Evolutionary conservation across 108 stramenopile species (phyloP).

Genomic region (Mayamaea pseudoterrestris): DNA sequence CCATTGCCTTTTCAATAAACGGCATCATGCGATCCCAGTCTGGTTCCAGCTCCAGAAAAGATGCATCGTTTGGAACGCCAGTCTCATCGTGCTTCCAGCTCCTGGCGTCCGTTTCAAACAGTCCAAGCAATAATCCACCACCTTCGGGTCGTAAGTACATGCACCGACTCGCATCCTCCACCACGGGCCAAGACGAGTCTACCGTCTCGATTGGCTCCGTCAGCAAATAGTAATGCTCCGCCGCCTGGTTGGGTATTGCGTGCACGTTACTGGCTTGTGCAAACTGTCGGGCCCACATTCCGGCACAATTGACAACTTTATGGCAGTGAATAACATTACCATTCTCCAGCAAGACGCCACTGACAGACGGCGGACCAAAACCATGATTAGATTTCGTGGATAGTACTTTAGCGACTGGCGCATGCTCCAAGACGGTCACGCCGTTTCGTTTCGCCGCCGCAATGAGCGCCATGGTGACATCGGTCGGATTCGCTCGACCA

Average conservation of each 20-base stretch:
- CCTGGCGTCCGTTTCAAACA: conserved; percentile 57
- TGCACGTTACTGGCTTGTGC: conserved; percentile 26
- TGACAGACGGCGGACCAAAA: conserved; percentile 12
- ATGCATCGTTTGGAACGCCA: conserved; percentile 33
- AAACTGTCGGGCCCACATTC: conserved; percentile 75
- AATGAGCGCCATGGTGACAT: conserved; percentile 55
- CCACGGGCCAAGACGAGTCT: conserved; percentile 67
- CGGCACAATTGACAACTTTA: conserved; percentile 62
- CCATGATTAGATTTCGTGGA: conserved; percentile 6
- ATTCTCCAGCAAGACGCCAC: conserved; percentile 22
- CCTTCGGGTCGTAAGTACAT: conserved; percentile 75
- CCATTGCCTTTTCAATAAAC: conserved; percentile 52
- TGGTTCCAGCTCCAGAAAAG: conserved; percentile 55
- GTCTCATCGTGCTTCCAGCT: conserved; percentile 32
- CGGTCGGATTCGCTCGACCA: conserved; percentile 70
- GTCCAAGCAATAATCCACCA: conserved; percentile 57
- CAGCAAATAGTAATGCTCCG: conserved; percentile 78
- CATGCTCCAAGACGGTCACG: conserved; percentile 27
- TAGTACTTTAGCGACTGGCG: conserved; percentile 13
- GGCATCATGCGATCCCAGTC: conserved; percentile 75
- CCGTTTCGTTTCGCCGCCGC: conserved; percentile 35
- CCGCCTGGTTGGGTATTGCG: conserved; percentile 63
- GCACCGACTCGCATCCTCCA: conserved; percentile 53
- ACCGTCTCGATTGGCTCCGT: conserved; percentile 52
- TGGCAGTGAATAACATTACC: conserved; percentile 29